Conservation (phyloP, 2,329 filamentous ascomycete genomes). For the Raffaelea arxii region DNA sequence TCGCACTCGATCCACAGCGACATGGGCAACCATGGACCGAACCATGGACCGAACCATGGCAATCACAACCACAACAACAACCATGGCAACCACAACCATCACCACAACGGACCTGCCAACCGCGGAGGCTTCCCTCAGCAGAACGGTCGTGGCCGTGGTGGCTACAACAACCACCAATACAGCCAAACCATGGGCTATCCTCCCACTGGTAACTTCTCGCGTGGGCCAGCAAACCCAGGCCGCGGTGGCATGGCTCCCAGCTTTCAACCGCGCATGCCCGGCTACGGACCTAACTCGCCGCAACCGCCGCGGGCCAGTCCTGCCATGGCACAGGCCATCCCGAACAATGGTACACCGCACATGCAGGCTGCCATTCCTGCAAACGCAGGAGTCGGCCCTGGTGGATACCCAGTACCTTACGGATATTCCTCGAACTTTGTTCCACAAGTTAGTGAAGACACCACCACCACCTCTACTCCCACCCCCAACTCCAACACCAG, state of each 20-base stretch:
- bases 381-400: constrained; percentile 37
- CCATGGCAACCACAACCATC: constrained; percentile 38
- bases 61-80: constrained; percentile 63
- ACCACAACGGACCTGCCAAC: constrained; percentile 46
- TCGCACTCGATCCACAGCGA: constrained; percentile 74
- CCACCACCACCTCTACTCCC: background rate
- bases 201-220: constrained; percentile 24
- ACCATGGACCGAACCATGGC: constrained; percentile 56
- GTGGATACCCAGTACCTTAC: constrained; percentile 12
- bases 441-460: background rate
- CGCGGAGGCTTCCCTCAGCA: constrained; percentile 44
- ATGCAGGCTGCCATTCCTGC: constrained; percentile 54
- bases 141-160: constrained; percentile 39
- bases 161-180: constrained; percentile 31
- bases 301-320: constrained; percentile 56
- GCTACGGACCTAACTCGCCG: constrained; percentile 47
- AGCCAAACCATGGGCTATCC: constrained; percentile 34
- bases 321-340: constrained; percentile 54
- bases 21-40: constrained; percentile 51
- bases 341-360: constrained; percentile 52
- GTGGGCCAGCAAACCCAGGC: constrained; percentile 34
- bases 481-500: background rate
- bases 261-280: constrained; percentile 31
- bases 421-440: too few relatives aligned
- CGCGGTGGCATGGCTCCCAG: constrained; percentile 37